Conservation (phyloP, 2,329 filamentous ascomycete genomes). For the Exserohilum rostratum region DNA sequence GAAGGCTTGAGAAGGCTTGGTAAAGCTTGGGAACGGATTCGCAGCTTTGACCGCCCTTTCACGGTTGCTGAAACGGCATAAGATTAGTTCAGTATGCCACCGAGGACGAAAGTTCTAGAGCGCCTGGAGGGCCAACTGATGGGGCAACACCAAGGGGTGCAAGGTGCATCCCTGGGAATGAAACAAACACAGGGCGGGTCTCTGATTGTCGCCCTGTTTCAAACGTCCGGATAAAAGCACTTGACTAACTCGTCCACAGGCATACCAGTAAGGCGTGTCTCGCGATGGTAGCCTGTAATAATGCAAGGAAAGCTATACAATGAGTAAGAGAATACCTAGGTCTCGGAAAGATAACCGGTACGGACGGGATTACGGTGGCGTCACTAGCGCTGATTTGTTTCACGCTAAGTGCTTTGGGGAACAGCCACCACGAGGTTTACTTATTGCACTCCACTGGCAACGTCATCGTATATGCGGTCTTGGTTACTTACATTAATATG, state of each 20-base stretch:
- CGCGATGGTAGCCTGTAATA: too few species aligned
- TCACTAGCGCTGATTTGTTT: not conserved
- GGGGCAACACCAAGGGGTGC: not conserved
- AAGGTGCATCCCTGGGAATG: not conserved
- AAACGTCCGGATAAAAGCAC: not conserved
- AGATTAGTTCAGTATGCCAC: not conserved
- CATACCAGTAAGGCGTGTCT: too few species aligned
- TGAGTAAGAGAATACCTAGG: not conserved
- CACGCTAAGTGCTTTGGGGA: not conserved
- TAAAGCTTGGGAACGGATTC: not conserved
- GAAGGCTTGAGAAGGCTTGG: too few species aligned
- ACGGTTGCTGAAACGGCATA: not conserved
- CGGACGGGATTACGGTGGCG: not conserved
- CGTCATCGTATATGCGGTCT: not conserved
- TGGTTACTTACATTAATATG: not conserved
- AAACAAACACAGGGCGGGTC: slow-evolving; percentile 5
- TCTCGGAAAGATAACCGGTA: not conserved
- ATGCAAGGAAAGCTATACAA: not conserved
- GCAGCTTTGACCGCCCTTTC: slow-evolving; percentile 1
- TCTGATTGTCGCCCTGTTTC: not conserved
- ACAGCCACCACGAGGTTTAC: too few species aligned
- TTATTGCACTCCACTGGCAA: not conserved
- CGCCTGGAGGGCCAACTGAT: not conserved
- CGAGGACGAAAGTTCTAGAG: not conserved
- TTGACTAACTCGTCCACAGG: too few species aligned